phyloP scores from a whole-genome alignment of 495 filamentous ascomycete genomes.

The Aspergillus olivimuriae region DNA sequence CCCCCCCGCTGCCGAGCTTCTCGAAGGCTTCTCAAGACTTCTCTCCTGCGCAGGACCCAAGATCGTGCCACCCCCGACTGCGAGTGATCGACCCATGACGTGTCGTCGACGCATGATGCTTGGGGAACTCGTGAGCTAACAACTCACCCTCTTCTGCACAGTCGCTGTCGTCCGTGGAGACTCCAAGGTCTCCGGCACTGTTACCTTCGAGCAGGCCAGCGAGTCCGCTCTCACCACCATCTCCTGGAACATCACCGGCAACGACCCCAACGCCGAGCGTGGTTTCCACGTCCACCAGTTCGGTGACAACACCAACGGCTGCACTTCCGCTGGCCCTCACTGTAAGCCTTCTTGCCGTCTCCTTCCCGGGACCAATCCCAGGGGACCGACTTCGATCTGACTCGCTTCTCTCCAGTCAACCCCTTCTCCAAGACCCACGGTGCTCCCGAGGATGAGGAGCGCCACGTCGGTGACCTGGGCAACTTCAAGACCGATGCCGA shows the following conservation, averaged over 20 bases:
- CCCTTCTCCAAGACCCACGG: slow-evolving; percentile 88
- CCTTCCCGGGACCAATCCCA: not conserved
- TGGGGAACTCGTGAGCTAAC: not conserved
- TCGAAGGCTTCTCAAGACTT: not conserved
- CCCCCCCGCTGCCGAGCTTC: not conserved
- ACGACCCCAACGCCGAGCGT: slow-evolving; percentile 92
- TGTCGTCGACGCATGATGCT: no score
- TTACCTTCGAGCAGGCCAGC: slow-evolving; percentile 87
- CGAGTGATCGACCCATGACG: no score
- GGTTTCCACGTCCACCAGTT: slow-evolving; percentile 98
- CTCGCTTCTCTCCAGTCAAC: slow-evolving; percentile 67
- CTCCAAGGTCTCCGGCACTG: slow-evolving; percentile 83
- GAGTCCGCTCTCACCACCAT: slow-evolving; percentile 78
- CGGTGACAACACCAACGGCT: slow-evolving; percentile 99
- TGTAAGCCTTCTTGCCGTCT: slow-evolving; percentile 54
- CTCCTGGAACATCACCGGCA: slow-evolving; percentile 84
- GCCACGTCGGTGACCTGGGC: slow-evolving; percentile 95
- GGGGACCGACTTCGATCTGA: slow-evolving; percentile 1
- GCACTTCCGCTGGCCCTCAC: slow-evolving; percentile 94
- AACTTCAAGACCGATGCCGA: slow-evolving; percentile 93
- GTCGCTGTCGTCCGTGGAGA: slow-evolving; percentile 96
- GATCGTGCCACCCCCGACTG: slow-evolving; percentile 2
- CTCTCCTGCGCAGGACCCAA: no score
- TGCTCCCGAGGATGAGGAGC: slow-evolving; percentile 69
- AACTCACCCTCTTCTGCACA: slow-evolving; percentile 23